Base-by-base conservation (phyloP, 2,329 filamentous ascomycete genomes). In the Thermomyces lanuginosus region DNA sequence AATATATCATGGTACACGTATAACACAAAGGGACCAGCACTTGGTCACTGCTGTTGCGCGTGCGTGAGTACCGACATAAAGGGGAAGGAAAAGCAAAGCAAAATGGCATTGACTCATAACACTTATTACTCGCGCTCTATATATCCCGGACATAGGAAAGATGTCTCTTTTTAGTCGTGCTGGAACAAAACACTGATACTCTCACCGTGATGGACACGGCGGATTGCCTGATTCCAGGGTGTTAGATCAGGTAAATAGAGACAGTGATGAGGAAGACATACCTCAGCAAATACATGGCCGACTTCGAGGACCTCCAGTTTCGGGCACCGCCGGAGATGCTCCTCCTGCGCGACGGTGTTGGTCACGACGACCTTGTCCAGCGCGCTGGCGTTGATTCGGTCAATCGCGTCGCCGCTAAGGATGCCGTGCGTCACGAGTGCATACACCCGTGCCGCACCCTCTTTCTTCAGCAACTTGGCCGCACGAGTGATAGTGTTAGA, bases 401-500 rank as follows among this genome's bases (percentile, higher is more conserved):
- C 75, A 44, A 95, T 89, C 28, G 86, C 86, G 51, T 98, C 86
- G 16, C 89, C 89, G 47, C 81, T 92, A 46, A 98, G 69, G 36
- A 95, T 82, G 28, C 86, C 89, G 48, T 98, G 89, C 4, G 89
- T 95, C 39, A 98, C 69, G 28, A 98, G 66, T 5, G 89, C 89
- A 49, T 84, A 92, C 23, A 95, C 83, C 39, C 73, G 73, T 18
- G 74, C 77, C n/a, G 89, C 89, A 17, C 72, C 72, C 56, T 93
- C 82, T 44, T 82, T 86, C 62, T 93, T 93, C 38, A 95, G 61
- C n/a, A 95, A 66, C 61, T 95, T 93, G 16, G 89, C 89, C 6
- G 89, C 89, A 34, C 89, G 72, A 0, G 86, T 95, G 42, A 95
- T 92, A 19, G 89, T 98, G 58, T 95, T 95, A 30, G 79, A 89